Percentiles rank a stretch among this genome's conserved stretches.
Conservation (phyloP, 345 rosid genomes). For the Populus nigra region DNA sequence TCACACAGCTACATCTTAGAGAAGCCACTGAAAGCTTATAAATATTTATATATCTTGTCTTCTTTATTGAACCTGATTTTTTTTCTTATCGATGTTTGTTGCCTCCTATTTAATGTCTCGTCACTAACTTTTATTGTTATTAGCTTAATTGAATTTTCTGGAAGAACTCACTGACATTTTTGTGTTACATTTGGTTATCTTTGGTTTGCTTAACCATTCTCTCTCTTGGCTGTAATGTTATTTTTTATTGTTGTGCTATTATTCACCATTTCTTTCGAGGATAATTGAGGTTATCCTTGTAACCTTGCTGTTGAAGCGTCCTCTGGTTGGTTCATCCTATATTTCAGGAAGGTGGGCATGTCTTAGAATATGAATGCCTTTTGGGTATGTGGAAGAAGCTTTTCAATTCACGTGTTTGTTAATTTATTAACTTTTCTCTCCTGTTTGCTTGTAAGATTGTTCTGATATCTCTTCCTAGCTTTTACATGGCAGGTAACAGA, state of each 20-base stretch:
- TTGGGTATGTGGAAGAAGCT: constrained; percentile 27
- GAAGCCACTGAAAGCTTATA: constrained; percentile 30
- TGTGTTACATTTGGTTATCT: constrained; percentile 18
- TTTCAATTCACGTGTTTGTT: background rate
- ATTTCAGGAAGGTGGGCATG: constrained; percentile 27
- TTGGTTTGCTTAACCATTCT: constrained; percentile 12
- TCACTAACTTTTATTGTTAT: constrained; percentile 31
- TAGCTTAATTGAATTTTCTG: constrained; percentile 25
- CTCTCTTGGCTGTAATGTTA: constrained; percentile 13
- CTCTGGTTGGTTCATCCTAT: constrained; percentile 20
- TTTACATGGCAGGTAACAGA: constrained; percentile 43
- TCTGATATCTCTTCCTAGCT: constrained; percentile 34
- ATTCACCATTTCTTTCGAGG: constrained; percentile 8
- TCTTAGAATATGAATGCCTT: constrained; percentile 21
- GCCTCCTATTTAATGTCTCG: constrained; percentile 31
- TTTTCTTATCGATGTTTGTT: constrained; percentile 35
- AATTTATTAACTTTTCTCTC: background rate
- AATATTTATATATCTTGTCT: constrained; percentile 31
- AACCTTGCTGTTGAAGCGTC: constrained; percentile 31
- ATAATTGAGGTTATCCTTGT: constrained; percentile 9
- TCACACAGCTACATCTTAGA: constrained; percentile 24
- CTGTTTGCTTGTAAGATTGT: background rate
- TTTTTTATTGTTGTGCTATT: constrained; percentile 3
- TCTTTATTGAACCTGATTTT: constrained; percentile 45
- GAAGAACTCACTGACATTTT: constrained; percentile 23